These are phyloP conservation scores for Globisporangium alternatum DNA, from an alignment of 352 stramenopile species.

Conservation along the genomic window DNA sequence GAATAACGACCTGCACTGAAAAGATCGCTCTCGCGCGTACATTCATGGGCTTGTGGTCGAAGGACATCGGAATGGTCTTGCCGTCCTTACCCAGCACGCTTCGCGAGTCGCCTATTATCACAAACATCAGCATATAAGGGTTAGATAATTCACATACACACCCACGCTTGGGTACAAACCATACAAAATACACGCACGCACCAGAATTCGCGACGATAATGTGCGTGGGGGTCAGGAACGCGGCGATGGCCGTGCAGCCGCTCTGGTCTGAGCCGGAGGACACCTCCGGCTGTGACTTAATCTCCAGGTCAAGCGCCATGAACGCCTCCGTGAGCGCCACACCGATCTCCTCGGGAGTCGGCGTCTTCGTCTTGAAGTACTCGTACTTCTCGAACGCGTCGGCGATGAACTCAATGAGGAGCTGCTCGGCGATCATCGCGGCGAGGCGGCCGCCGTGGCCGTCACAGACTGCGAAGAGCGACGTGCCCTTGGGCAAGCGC, in stretches of 20 bases:
- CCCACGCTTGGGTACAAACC: not conserved
- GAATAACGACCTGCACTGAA: constrained; percentile 24
- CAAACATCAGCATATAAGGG: not conserved
- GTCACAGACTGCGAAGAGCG: constrained; percentile 81
- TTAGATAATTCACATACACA: not conserved
- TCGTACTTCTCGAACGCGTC: constrained; percentile 36
- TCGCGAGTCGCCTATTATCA: constrained; percentile 60
- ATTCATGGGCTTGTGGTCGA: constrained; percentile 92
- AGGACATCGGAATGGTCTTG: constrained; percentile 71
- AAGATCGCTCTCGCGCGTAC: constrained; percentile 31
- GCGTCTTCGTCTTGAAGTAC: constrained; percentile 33
- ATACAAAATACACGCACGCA: constrained; percentile 11
- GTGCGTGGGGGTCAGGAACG: constrained; percentile 61
- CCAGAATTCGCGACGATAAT: constrained; percentile 82
- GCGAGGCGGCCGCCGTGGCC: constrained; percentile 65
- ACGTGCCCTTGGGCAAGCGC: constrained; percentile 41
- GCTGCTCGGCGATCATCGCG: constrained; percentile 47
- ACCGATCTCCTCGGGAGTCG: constrained; percentile 54
- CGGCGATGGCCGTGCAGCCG: constrained; percentile 72
- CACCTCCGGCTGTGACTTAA: constrained; percentile 48
- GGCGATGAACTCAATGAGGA: constrained; percentile 28
- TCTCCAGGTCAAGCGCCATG: constrained; percentile 60
- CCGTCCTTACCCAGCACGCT: constrained; percentile 60
- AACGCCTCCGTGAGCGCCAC: constrained; percentile 56
- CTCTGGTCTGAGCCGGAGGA: constrained; percentile 59